Conservation (phyloP, 2,329 filamentous ascomycete species). For the Onygena corvina region DNA sequence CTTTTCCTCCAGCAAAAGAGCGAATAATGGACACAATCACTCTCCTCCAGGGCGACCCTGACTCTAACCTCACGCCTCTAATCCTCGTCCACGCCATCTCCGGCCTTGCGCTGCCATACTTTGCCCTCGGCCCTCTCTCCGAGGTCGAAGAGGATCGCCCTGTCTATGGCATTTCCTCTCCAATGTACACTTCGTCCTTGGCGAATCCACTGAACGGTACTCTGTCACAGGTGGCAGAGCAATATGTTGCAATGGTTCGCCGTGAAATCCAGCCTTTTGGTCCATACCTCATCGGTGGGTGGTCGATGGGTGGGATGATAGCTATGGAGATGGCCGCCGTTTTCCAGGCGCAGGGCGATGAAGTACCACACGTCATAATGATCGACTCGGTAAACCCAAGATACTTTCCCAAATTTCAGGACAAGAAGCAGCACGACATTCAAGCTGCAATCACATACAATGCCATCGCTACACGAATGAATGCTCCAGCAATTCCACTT, state of each 20-base stretch:
- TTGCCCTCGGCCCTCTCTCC: constrained; percentile 16
- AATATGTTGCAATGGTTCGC: constrained; percentile 16
- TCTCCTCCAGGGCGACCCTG: constrained; percentile 16
- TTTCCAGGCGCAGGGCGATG: constrained; percentile 13
- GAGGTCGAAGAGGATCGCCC: constrained; percentile 13
- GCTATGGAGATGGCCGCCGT: constrained; percentile 21
- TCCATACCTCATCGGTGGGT: constrained; percentile 30
- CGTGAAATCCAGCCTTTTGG: constrained; percentile 25
- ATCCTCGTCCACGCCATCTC: constrained; percentile 18
- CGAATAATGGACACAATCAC: constrained; percentile 16
- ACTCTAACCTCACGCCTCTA: constrained; percentile 15
- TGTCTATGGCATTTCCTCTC: constrained; percentile 18
- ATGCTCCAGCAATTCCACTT: constrained; percentile 9
- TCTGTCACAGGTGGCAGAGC: constrained; percentile 14
- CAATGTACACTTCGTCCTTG: constrained; percentile 15
- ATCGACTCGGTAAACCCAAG: constrained; percentile 18
- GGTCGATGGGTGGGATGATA: constrained; percentile 29
- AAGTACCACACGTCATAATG: constrained; percentile 17
- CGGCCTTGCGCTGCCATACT: constrained; percentile 17
- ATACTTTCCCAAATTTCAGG: constrained; percentile 10
- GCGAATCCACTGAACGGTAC: constrained; percentile 14
- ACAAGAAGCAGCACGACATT: constrained; percentile 10
- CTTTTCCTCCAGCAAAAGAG: background rate
- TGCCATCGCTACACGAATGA: constrained; percentile 11
- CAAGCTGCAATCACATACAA: constrained; percentile 10